Percentiles rank a stretch among this genome's conserved stretches.
phyloP scores from a whole-genome alignment of 2,329 filamentous ascomycete genomes.

The Alternaria consortialis region DNA sequence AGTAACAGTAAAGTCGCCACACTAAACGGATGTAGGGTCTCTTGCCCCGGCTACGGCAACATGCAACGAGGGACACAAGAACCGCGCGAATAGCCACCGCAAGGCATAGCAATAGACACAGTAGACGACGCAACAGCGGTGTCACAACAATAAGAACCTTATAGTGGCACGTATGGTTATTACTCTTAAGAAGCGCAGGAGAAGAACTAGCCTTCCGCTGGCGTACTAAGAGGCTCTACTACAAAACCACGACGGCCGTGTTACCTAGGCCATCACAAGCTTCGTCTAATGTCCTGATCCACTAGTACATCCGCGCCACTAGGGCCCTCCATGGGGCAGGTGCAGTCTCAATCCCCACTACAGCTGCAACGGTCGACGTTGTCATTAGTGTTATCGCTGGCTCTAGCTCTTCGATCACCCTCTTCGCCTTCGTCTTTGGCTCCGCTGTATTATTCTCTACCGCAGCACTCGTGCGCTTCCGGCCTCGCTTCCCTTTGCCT shows the following conservation, averaged over 20 bases:
- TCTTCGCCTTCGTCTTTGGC: neutral
- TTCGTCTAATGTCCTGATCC: neutral
- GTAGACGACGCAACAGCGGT: neutral
- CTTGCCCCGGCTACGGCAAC: neutral
- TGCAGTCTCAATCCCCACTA: neutral
- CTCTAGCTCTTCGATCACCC: neutral
- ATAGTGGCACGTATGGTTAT: neutral
- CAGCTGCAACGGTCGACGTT: neutral
- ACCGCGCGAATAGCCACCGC: neutral
- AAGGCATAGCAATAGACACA: constrained; percentile 1
- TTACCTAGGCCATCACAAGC: neutral
- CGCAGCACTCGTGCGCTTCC: neutral
- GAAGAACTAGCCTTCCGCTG: neutral
- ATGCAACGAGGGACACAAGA: neutral
- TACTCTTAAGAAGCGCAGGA: constrained; percentile 1
- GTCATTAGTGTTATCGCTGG: neutral
- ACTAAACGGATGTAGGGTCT: neutral
- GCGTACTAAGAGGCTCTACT: neutral
- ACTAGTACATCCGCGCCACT: neutral
- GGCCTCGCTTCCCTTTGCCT: neutral
- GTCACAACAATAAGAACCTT: neutral
- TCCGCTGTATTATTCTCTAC: neutral
- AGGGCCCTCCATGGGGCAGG: neutral
- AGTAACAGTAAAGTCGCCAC: neutral
- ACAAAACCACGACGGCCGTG: neutral